Conservation (phyloP, 306 rosid genomes). For the Quercus parvula region DNA sequence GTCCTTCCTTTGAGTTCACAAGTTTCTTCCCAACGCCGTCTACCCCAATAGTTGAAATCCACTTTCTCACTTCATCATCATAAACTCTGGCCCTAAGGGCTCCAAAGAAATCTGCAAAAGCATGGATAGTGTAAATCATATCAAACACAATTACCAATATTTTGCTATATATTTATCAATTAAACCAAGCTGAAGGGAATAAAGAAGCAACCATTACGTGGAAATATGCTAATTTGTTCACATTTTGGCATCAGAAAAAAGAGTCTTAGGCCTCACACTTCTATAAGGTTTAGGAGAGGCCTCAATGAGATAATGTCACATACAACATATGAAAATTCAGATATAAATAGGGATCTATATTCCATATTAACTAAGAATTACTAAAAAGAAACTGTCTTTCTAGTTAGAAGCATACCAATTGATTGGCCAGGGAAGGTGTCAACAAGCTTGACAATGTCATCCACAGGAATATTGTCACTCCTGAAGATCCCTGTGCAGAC, state of each 20-base stretch:
- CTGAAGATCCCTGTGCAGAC: conserved; percentile 87
- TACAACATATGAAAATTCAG: too few species aligned
- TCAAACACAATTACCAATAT: not conserved
- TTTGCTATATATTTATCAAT: not conserved
- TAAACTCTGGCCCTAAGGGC: conserved; percentile 71
- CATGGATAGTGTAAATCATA: not conserved
- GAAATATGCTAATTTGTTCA: too few species aligned
- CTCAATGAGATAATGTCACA: too few species aligned
- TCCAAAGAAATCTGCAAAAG: conserved; percentile 64
- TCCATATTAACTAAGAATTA: too few species aligned
- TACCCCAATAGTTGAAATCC: conserved; percentile 52
- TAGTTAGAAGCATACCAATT: conserved; percentile 49
- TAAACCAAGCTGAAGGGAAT: too few species aligned
- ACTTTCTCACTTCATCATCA: conserved; percentile 76
- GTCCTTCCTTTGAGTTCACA: conserved; percentile 78
- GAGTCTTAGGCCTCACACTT: too few species aligned
- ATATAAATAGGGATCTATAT: too few species aligned
- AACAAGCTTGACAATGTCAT: conserved; percentile 64
- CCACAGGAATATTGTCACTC: conserved; percentile 42
- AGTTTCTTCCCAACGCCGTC: conserved; percentile 50
- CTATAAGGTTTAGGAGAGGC: too few species aligned
- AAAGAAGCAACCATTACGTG: too few species aligned
- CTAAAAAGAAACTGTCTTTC: not conserved
- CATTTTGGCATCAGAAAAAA: too few species aligned
- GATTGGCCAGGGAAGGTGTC: conserved; percentile 99